Evolutionary conservation across 2,329 filamentous ascomycete genomes (phyloP).

Genomic region (Penicillium sp.): DNA sequence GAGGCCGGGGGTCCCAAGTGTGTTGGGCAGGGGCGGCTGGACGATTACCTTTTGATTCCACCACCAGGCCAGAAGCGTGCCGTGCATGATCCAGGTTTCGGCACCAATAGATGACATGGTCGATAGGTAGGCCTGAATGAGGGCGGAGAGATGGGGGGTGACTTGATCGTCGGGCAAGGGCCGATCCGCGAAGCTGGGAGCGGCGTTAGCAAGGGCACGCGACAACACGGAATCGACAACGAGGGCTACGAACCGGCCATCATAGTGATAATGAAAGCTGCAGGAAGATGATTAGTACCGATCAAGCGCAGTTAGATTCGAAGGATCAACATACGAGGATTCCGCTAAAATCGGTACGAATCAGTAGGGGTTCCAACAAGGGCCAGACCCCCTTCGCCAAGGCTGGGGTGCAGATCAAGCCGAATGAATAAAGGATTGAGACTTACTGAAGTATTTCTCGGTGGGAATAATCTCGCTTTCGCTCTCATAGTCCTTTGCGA

Average conservation of each 20-base stretch:
- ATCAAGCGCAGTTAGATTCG: background rate
- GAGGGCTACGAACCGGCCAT: conserved; percentile 45
- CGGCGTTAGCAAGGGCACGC: conserved; percentile 16
- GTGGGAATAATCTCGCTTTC: conserved; percentile 39
- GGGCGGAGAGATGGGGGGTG: conserved; percentile 50
- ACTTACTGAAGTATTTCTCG: conserved; percentile 55
- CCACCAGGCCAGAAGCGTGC: conserved; percentile 63
- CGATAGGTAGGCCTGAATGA: conserved; percentile 58
- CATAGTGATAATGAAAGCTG: conserved; percentile 59
- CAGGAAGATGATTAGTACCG: conserved; percentile 6
- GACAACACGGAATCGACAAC: background rate
- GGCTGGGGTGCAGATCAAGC: conserved; percentile 1
- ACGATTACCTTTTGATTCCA: conserved; percentile 56
- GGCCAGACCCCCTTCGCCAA: background rate
- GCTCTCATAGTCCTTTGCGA: conserved; percentile 45
- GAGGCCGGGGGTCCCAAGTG: background rate
- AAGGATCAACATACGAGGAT: conserved; percentile 41
- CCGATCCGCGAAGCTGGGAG: conserved; percentile 50
- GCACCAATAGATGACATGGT: conserved; percentile 60
- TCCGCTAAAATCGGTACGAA: conserved; percentile 40
- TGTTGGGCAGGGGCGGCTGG: background rate
- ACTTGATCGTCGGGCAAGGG: conserved; percentile 52
- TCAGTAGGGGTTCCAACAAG: conserved; percentile 7
- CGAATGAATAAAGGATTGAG: background rate
- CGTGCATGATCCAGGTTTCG: conserved; percentile 67